Base-by-base conservation (phyloP, 2,329 filamentous ascomycete genomes). In the Chaetomium olivaceum region DNA sequence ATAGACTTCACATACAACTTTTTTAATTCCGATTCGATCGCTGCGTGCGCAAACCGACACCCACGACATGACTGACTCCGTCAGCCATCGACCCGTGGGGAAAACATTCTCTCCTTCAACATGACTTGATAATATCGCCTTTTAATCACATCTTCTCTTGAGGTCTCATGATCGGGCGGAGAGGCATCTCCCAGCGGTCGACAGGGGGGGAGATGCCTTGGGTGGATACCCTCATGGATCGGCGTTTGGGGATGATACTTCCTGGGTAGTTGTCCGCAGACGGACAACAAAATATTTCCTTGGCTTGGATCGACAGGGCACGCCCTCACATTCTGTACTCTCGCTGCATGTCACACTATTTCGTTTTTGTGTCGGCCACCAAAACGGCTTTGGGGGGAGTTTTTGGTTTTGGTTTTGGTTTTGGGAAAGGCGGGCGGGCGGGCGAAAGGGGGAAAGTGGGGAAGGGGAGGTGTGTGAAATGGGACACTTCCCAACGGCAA, bases 1-100 rank as follows among this genome's bases (percentile, higher is more conserved):
- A 73, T 71, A 70, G 71, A 74, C 65, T 65, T 54, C 8, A 60
- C 50, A 46, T 70, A 70, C 69, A 62, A 56, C 64, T 56, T 67
- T 59, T 69, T 69, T 68, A 71, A 69, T 74, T 71, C 65, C 68
- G 65, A 71, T 25, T 29, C 72, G 64, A 68, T 72, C 71, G 68
- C 67, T 73, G 67, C 61, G 67, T 65, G 51, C 50, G 54, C 55
- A 23, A 19, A n/a, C 57, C 58, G 46, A 51, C 29, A 36, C 23
- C 39, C 25, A 51, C 25, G n/a, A 23, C 29, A 33, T 23, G 16
- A 54, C 23, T 63, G 65, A 64, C 50, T 19, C 50, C 25, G 11
- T 23, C 23, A 14, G 4, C 50, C 23, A 12, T 7, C 23, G 50
- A 21, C 5, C 50, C 23, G 55, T 39, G 12, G 31, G 31, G 31